Evolutionary conservation across 768 basidiomycete genomes (phyloP), one percentile per base, ranked within the genome.

Genomic region (Pulveroboletus sp.): DNA sequence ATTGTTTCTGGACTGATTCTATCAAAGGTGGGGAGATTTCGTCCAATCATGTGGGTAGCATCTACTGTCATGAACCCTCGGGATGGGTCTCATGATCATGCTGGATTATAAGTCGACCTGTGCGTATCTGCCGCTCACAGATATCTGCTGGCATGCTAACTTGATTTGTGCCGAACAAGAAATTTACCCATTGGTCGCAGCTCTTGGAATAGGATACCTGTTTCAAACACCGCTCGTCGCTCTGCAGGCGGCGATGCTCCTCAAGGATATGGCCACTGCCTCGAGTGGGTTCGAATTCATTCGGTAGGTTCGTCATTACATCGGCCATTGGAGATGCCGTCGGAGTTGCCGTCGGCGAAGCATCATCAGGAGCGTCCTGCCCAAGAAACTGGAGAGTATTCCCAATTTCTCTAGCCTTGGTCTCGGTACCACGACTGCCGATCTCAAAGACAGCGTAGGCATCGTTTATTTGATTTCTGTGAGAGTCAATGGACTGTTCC

Each of bases 211-310:
- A 12, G n/a, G n/a, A n/a, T n/a, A n/a, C n/a, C n/a, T n/a, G n/a
- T n/a, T n/a, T n/a, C n/a, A n/a, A n/a, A n/a, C n/a, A n/a, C n/a
- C n/a, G n/a, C n/a, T n/a, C n/a, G n/a, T n/a, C n/a, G n/a, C n/a
- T n/a, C n/a, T n/a, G 87, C 90, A 93, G 68, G 87, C 89, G 2
- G 84, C 89, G 1, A 93, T 93, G 89, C 91, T 90, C 0, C 59
- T 89, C 14, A 83, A 82, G 58, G 88, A 92, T 55, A 89, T 92
- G 88, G 88, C 89, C 3, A 89, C 89, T 2, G 82, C 81, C 47
- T 89, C 89, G 0, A 72, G 78, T 1, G 81, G 82, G 0, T 86
- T 85, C 59, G 78, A 79, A 18, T 84, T 93, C 60, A 70, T 92
- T 55, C 76, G 85, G 80, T 83, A 62, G 28, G 68, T 49, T 15